Conservation (phyloP, 306 rosid species). For the Urtica urens region DNA sequence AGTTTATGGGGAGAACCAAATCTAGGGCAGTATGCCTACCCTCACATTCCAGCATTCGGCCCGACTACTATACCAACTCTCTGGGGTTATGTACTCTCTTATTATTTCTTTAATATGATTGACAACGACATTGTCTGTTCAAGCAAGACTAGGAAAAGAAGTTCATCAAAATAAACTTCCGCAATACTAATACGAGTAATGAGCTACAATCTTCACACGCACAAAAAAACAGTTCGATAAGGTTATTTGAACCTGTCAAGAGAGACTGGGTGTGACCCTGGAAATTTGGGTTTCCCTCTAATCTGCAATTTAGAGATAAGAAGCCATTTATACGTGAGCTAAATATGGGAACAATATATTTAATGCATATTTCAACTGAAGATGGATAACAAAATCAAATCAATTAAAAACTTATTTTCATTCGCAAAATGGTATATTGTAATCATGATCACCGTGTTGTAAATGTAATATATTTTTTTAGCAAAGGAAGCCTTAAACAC, state of each 20-base stretch:
- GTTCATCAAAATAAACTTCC: no score
- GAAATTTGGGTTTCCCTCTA: constrained; percentile 72
- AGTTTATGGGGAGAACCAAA: no score
- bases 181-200: neutral
- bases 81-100: no score
- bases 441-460: neutral
- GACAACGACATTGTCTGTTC: no score
- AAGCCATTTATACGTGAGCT: constrained; percentile 2
- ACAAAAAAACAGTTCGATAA: neutral
- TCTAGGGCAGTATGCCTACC: no score
- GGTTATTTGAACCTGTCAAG: constrained; percentile 53
- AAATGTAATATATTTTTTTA: neutral
- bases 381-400: neutral
- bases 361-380: neutral
- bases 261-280: constrained; percentile 96
- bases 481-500: neutral
- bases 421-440: no score
- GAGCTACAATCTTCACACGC: constrained; percentile 1
- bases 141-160: no score
- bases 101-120: no score
- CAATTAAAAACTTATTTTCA: neutral
- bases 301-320: constrained; percentile 41
- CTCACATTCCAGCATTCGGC: no score
- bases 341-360: constrained; percentile 2
- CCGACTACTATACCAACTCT: no score